These are phyloP conservation scores for Lentinula edodes DNA, from an alignment of 768 basidiomycete species.

Conservation along the genomic window DNA sequence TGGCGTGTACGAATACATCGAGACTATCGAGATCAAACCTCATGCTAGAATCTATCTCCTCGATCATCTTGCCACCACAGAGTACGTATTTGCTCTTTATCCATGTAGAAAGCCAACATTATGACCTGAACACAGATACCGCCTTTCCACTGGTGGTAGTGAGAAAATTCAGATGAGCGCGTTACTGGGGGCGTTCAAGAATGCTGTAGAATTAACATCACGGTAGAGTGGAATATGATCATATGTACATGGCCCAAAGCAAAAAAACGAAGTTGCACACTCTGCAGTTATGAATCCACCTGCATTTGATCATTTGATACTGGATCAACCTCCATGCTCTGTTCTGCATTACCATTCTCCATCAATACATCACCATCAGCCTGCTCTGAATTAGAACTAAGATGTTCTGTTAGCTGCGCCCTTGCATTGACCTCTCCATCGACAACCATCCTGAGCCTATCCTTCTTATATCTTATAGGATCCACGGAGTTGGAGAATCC, in stretches of 20 bases:
- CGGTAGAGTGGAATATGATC: neutral
- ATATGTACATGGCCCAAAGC: neutral
- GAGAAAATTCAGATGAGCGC: slow-evolving; percentile 95
- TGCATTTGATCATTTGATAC: neutral
- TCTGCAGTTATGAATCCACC: neutral
- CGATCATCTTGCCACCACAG: slow-evolving; percentile 91
- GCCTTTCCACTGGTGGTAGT: slow-evolving; percentile 85
- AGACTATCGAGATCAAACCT: slow-evolving; percentile 80
- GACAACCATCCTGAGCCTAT: slow-evolving; percentile 50
- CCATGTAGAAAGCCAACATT: neutral
- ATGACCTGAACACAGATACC: slow-evolving; percentile 53
- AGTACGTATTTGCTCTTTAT: slow-evolving; percentile 49
- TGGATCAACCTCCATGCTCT: neutral
- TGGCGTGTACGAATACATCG: slow-evolving; percentile 87
- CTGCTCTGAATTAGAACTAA: slow-evolving; percentile 12
- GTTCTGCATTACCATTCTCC: neutral
- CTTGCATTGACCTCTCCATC: slow-evolving; percentile 53
- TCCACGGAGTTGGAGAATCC: slow-evolving; percentile 69
- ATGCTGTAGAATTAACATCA: slow-evolving; percentile 70
- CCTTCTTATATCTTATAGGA: slow-evolving; percentile 50
- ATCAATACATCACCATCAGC: neutral
- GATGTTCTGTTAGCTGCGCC: slow-evolving; percentile 33
- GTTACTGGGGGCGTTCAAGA: slow-evolving; percentile 89
- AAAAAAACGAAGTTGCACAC: neutral
- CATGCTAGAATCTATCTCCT: slow-evolving; percentile 87